phyloP scores from a whole-genome alignment of 768 basidiomycete genomes.

The Suillus subaureus region DNA sequence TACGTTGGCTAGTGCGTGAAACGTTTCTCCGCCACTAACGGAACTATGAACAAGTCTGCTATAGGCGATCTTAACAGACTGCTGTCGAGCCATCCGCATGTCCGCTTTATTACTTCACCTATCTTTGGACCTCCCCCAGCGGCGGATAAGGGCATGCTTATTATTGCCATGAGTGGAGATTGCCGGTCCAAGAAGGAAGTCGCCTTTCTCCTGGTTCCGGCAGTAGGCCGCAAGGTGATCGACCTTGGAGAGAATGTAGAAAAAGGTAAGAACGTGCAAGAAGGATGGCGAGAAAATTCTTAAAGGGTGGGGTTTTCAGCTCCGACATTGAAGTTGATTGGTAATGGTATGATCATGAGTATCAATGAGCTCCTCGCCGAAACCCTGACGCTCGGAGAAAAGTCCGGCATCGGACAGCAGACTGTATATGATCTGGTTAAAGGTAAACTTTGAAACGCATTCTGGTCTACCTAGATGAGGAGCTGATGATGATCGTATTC shows the following conservation, averaged over 20 bases:
- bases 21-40: not conserved
- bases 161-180: constrained; percentile 82
- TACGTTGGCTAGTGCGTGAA: constrained; percentile 43
- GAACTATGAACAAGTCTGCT: not conserved
- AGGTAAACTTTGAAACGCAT: constrained; percentile 37
- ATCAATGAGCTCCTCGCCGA: constrained; percentile 80
- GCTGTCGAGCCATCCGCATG: constrained; percentile 57
- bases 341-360: constrained; percentile 80
- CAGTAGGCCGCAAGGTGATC: constrained; percentile 72
- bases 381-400: constrained; percentile 80
- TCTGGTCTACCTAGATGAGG: not conserved
- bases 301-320: constrained; percentile 38
- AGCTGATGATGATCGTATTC: constrained; percentile 18
- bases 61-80: constrained; percentile 70
- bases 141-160: constrained; percentile 65
- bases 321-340: constrained; percentile 74
- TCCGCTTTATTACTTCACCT: constrained; percentile 74
- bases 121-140: constrained; percentile 74
- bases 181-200: constrained; percentile 81
- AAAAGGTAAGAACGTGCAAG: constrained; percentile 50
- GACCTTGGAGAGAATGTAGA: constrained; percentile 88
- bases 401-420: constrained; percentile 74
- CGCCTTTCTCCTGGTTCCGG: constrained; percentile 76
- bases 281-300: not conserved
- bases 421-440: constrained; percentile 62